A percentile compares a stretch with the other conserved stretches of the same genome.
These are phyloP conservation scores for Didymella pomorum DNA, from an alignment of 2,329 filamentous ascomycete genomes.

Conservation along the genomic window DNA sequence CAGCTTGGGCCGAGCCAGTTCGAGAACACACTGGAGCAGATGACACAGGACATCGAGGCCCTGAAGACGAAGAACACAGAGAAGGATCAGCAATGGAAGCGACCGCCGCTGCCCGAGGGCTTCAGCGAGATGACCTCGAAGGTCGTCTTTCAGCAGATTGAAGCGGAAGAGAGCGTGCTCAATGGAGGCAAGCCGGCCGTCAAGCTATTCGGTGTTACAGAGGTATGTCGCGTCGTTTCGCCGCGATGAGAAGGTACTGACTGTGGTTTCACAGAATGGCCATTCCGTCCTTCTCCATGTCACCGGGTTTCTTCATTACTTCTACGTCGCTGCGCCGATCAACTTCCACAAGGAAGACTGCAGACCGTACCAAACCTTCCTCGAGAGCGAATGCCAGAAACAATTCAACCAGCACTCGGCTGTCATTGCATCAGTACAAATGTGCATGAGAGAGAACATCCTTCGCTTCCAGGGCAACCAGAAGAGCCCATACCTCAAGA, in stretches of 20 bases:
- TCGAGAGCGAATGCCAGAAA: constrained; percentile 77
- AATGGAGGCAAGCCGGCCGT: constrained; percentile 79
- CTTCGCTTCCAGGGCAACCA: constrained; percentile 94
- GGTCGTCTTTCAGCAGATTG: constrained; percentile 94
- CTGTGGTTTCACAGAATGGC: constrained; percentile 60
- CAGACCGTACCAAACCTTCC: constrained; percentile 76
- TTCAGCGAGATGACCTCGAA: constrained; percentile 71
- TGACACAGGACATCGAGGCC: constrained; percentile 89
- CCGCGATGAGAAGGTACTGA: constrained; percentile 19
- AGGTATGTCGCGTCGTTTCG: constrained; percentile 56
- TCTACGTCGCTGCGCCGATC: constrained; percentile 89
- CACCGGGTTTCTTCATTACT: constrained; percentile 93
- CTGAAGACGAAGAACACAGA: constrained; percentile 88
- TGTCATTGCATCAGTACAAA: constrained; percentile 79
- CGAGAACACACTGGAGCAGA: constrained; percentile 93
- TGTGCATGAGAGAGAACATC: constrained; percentile 88
- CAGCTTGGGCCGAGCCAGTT: constrained; percentile 89
- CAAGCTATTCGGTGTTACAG: constrained; percentile 92
- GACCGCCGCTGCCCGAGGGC: constrained; percentile 64
- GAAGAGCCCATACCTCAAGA: constrained; percentile 90
- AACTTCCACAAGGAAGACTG: constrained; percentile 82
- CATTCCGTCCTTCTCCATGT: constrained; percentile 96
- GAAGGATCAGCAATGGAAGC: constrained; percentile 91
- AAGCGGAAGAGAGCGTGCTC: constrained; percentile 87
- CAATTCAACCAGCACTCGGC: constrained; percentile 65